A percentile compares a stretch with the other conserved stretches of the same genome.
Conservation (phyloP, 441 rosid genomes). For the Syzygium syzygioides region DNA sequence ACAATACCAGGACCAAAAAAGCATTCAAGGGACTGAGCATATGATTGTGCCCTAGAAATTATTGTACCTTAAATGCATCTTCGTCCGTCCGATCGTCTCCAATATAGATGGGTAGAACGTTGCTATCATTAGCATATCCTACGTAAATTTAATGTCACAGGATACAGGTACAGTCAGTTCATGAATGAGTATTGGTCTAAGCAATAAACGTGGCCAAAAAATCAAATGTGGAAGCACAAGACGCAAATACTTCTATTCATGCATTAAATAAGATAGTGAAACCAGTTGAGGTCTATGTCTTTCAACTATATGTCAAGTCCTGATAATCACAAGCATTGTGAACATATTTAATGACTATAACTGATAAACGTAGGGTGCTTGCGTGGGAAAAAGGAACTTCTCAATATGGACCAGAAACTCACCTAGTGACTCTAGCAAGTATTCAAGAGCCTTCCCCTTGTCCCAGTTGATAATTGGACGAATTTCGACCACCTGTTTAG, state of each 20-base stretch:
- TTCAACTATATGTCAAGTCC: background rate
- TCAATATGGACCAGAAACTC: background rate
- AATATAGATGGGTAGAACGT: conserved; percentile 26
- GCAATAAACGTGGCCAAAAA: background rate
- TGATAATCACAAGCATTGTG: background rate
- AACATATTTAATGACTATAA: background rate
- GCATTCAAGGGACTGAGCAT: background rate
- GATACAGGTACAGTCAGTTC: background rate
- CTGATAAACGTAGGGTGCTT: background rate
- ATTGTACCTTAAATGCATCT: conserved; percentile 60
- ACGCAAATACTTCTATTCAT: background rate
- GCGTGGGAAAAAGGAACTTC: background rate
- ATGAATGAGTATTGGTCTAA: background rate
- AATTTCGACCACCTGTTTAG: background rate
- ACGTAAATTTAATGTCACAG: background rate
- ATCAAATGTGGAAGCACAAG: background rate
- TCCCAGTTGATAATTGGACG: background rate
- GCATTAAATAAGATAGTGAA: background rate
- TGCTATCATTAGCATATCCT: background rate
- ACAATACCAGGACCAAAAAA: background rate
- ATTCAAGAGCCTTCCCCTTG: conserved; percentile 1
- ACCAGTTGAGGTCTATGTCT: background rate
- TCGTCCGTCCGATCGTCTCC: conserved; percentile 71
- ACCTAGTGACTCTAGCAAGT: background rate
- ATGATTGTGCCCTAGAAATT: background rate